phyloP scores from a whole-genome alignment of 73 alveolate genomes.

The Tetrahymena elliotti region DNA sequence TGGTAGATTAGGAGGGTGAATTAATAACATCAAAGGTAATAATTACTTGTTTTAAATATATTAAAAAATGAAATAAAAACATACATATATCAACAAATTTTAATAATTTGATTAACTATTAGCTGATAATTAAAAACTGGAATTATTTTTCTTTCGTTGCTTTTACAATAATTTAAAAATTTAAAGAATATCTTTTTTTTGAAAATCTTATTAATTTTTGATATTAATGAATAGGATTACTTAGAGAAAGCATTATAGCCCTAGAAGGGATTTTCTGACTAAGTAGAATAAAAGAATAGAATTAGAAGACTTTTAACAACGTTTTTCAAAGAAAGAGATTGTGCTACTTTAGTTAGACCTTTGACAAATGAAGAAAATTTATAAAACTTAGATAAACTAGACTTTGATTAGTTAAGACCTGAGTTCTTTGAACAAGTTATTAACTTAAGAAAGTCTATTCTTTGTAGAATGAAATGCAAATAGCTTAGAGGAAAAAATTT shows the following conservation, averaged over 20 bases:
- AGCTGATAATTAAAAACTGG: neutral
- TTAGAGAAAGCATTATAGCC: slow-evolving; percentile 78
- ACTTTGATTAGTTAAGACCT: slow-evolving; percentile 78
- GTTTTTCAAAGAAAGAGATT: slow-evolving; percentile 95
- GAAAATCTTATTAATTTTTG: slow-evolving; percentile 10
- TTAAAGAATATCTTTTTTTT: slow-evolving; percentile 51
- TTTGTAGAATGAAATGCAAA: slow-evolving; percentile 79
- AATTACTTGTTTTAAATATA: neutral
- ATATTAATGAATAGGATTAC: slow-evolving; percentile 46
- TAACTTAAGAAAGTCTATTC: slow-evolving; percentile 72
- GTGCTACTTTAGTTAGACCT: slow-evolving; percentile 92
- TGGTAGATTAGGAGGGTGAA: slow-evolving; percentile 91
- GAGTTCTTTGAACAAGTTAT: slow-evolving; percentile 89
- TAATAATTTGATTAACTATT: neutral
- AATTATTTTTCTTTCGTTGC: neutral
- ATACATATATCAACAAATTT: slow-evolving; percentile 8
- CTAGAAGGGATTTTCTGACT: slow-evolving; percentile 70
- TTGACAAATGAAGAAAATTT: slow-evolving; percentile 87
- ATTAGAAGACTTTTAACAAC: slow-evolving; percentile 86
- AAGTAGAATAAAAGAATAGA: slow-evolving; percentile 82
- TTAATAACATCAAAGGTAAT: slow-evolving; percentile 72
- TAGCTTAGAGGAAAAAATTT: slow-evolving; percentile 76
- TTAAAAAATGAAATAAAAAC: slow-evolving; percentile 12
- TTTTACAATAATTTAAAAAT: neutral
- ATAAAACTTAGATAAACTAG: slow-evolving; percentile 65